Conservation (phyloP, 2,329 filamentous ascomycete genomes). For the Paracoccidioides lutzii region DNA sequence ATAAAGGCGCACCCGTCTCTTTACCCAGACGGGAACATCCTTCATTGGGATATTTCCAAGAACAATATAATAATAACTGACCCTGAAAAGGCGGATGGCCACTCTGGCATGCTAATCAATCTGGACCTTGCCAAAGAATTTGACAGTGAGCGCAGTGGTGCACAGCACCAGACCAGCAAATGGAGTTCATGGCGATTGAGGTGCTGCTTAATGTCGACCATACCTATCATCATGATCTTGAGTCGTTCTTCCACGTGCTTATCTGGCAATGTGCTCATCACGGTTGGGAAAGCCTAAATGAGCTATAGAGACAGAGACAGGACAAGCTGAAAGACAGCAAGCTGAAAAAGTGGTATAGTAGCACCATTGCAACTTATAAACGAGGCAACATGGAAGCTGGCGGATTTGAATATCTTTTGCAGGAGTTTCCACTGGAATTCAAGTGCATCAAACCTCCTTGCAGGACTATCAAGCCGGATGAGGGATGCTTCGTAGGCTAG, state of each 20-base stretch:
- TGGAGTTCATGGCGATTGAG: neutral
- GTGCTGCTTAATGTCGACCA: neutral
- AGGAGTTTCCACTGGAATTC: neutral
- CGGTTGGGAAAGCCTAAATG: no score
- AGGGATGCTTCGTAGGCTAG: no score
- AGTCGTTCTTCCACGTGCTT: no score
- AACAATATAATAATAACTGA: constrained; percentile 24
- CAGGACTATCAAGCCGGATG: neutral
- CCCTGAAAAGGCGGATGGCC: neutral
- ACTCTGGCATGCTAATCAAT: neutral
- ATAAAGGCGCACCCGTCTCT: constrained; percentile 26
- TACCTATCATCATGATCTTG: neutral
- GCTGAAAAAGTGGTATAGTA: neutral
- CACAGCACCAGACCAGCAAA: neutral
- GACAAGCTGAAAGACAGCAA: no score
- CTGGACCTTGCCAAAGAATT: neutral
- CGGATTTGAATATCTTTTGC: neutral
- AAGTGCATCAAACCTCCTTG: neutral
- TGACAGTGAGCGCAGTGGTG: neutral
- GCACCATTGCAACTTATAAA: neutral
- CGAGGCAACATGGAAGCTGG: neutral
- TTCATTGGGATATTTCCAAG: constrained; percentile 25
- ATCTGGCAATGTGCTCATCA: no score
- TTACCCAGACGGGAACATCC: constrained; percentile 19
- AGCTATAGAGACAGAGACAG: no score